These are phyloP conservation scores for Colletotrichum endophyticum DNA, from an alignment of 2,329 filamentous ascomycete genomes.

Conservation along the genomic window DNA sequence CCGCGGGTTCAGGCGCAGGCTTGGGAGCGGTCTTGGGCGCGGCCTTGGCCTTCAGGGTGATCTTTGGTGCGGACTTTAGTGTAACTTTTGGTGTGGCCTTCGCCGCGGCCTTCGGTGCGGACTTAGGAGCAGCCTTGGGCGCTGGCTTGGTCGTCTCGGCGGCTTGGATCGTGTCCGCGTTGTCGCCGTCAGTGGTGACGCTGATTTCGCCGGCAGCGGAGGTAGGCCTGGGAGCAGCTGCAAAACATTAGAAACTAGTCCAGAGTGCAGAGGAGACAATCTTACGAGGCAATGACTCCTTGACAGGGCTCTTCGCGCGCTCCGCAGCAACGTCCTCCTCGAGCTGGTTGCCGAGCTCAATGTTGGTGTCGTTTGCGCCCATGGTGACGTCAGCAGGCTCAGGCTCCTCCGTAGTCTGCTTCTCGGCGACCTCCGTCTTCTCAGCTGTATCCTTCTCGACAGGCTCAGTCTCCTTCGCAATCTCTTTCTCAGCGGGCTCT, in stretches of 20 bases:
- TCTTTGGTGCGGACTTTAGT: background rate
- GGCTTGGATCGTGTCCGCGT: background rate
- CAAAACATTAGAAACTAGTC: background rate
- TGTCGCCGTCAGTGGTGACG: background rate
- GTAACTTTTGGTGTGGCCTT: background rate
- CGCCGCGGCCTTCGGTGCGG: background rate
- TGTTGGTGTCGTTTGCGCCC: background rate
- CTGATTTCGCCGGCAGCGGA: conserved; percentile 1
- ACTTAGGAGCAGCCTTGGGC: background rate
- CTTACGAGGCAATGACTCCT: background rate
- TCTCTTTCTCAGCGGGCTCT: background rate
- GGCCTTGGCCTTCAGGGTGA: background rate
- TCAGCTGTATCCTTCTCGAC: background rate
- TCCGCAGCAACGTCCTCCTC: background rate
- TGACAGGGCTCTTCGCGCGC: conserved; percentile 2
- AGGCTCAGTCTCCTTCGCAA: background rate
- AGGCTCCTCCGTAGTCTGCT: background rate
- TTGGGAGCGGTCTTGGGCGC: background rate
- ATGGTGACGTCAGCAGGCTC: background rate
- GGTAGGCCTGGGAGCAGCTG: background rate
- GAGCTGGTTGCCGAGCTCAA: conserved; percentile 5
- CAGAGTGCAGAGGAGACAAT: accelerated
- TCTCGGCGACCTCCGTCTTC: background rate
- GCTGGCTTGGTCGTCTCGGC: background rate
- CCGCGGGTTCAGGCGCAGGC: background rate